phyloP scores from a whole-genome alignment of 2,329 filamentous ascomycete genomes.

The Neonectria neomacrospora region DNA sequence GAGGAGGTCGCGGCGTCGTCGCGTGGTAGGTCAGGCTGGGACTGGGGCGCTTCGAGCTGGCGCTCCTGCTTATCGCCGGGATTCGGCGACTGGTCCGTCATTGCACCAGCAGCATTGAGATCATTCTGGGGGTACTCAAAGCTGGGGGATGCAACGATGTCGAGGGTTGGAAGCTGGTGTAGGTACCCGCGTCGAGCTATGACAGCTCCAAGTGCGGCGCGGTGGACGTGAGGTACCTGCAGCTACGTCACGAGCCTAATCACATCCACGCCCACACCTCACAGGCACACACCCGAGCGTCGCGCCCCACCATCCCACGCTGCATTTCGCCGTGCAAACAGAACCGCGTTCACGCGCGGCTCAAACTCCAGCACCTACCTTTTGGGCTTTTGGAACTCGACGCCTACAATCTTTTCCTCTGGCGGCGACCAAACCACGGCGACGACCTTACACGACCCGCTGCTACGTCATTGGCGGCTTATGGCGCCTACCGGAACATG shows the following conservation, averaged over 20 bases:
- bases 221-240: slow-evolving; percentile 29
- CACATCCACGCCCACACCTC: slow-evolving; percentile 1
- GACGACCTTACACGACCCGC: slow-evolving; percentile 4
- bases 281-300: slow-evolving; percentile 12
- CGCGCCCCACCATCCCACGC: slow-evolving; percentile 41
- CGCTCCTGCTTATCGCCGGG: slow-evolving; percentile 44
- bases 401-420: neutral
- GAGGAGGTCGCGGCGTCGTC: slow-evolving; percentile 24
- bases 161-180: slow-evolving; percentile 25
- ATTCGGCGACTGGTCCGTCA: slow-evolving; percentile 56
- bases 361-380: slow-evolving; percentile 12
- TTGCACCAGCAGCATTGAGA: slow-evolving; percentile 46
- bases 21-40: slow-evolving; percentile 32
- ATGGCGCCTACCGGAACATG: slow-evolving; percentile 67
- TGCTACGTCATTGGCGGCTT: slow-evolving; percentile 32
- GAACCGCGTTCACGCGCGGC: slow-evolving; percentile 36
- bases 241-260: slow-evolving; percentile 49
- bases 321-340: slow-evolving; percentile 25
- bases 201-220: slow-evolving; percentile 37
- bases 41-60: slow-evolving; percentile 32
- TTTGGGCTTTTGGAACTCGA: neutral
- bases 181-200: slow-evolving; percentile 37
- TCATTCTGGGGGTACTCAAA: slow-evolving; percentile 45
- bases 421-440: neutral
- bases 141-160: slow-evolving; percentile 28